Evolutionary conservation across 768 basidiomycete genomes (phyloP).

Genomic region (Kockovaella imperatae): DNA sequence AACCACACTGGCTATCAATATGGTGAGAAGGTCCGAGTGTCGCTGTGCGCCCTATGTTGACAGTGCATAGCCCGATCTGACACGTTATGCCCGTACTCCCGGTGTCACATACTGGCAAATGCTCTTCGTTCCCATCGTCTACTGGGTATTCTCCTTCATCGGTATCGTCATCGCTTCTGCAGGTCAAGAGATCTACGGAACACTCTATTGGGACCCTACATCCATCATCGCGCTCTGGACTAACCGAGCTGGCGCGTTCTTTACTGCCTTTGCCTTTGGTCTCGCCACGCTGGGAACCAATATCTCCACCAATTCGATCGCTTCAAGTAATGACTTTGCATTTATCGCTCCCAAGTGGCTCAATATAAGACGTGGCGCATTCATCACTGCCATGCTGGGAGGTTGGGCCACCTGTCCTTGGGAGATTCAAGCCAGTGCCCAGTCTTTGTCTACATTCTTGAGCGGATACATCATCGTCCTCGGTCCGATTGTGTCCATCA

Average conservation of each 20-base stretch:
- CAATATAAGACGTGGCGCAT: conserved; percentile 65
- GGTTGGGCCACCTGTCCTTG: conserved; percentile 82
- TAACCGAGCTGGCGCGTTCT: conserved; percentile 78
- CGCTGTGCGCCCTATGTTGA: neutral
- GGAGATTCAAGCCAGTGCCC: conserved; percentile 61
- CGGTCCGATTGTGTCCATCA: conserved; percentile 73
- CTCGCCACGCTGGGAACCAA: conserved; percentile 62
- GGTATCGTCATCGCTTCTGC: conserved; percentile 76
- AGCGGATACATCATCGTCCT: conserved; percentile 74
- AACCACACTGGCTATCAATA: conserved; percentile 48
- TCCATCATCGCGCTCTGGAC: conserved; percentile 66
- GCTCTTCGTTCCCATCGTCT: conserved; percentile 65
- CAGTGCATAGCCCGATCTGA: conserved; percentile 59
- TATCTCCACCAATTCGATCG: conserved; percentile 69
- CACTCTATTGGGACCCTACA: conserved; percentile 63
- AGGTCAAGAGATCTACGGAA: conserved; percentile 62
- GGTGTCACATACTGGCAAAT: conserved; percentile 56
- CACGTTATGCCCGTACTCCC: conserved; percentile 59
- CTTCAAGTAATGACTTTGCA: conserved; percentile 76
- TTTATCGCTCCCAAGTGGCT: conserved; percentile 67
- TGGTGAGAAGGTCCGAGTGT: conserved; percentile 47
- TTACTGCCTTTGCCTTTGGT: conserved; percentile 65
- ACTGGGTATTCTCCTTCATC: conserved; percentile 67
- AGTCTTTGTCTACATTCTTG: conserved; percentile 19
- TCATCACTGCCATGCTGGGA: conserved; percentile 70